Conservation (phyloP, 2,329 filamentous ascomycete genomes). For the Fusarium incarnatum region DNA sequence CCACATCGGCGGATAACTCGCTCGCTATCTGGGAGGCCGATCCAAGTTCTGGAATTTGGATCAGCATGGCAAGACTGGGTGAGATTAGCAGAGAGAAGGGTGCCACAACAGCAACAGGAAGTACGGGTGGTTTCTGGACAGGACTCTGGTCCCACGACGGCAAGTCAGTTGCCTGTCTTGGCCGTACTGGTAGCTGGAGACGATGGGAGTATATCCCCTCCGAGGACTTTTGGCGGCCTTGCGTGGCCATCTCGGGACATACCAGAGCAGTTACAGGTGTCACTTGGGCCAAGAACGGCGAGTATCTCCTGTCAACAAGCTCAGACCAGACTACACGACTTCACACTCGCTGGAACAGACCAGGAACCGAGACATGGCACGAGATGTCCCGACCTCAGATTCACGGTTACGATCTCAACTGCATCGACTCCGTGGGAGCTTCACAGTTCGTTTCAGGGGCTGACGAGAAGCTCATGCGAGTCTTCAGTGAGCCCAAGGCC, state of each 20-base stretch:
- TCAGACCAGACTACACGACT: slow-evolving; percentile 93
- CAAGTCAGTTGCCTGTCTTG: slow-evolving; percentile 80
- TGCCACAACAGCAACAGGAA: slow-evolving; percentile 94
- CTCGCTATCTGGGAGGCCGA: slow-evolving; percentile 94
- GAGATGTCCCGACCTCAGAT: slow-evolving; percentile 97
- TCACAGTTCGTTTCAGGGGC: slow-evolving; percentile 91
- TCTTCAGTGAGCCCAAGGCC: slow-evolving; percentile 89
- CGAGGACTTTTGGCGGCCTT: slow-evolving; percentile 79
- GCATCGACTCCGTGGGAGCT: slow-evolving; percentile 79
- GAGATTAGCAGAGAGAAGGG: slow-evolving; percentile 96
- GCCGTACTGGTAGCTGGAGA: slow-evolving; percentile 93
- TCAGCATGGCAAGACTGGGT: slow-evolving; percentile 85
- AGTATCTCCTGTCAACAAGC: slow-evolving; percentile 88
- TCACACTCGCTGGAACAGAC: slow-evolving; percentile 79
- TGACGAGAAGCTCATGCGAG: slow-evolving; percentile 96
- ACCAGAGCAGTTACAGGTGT: slow-evolving; percentile 83
- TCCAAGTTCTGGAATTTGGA: slow-evolving; percentile 85
- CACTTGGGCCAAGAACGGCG: slow-evolving; percentile 84
- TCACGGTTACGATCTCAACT: slow-evolving; percentile 97
- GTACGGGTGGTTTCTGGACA: slow-evolving; percentile 95
- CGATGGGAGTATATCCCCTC: slow-evolving; percentile 76
- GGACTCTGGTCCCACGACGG: slow-evolving; percentile 90
- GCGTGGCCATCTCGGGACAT: slow-evolving; percentile 84
- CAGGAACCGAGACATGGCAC: slow-evolving; percentile 76
- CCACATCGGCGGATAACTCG: slow-evolving; percentile 95